Conservation (phyloP, 345 rosid genomes). For the Populus simonii region DNA sequence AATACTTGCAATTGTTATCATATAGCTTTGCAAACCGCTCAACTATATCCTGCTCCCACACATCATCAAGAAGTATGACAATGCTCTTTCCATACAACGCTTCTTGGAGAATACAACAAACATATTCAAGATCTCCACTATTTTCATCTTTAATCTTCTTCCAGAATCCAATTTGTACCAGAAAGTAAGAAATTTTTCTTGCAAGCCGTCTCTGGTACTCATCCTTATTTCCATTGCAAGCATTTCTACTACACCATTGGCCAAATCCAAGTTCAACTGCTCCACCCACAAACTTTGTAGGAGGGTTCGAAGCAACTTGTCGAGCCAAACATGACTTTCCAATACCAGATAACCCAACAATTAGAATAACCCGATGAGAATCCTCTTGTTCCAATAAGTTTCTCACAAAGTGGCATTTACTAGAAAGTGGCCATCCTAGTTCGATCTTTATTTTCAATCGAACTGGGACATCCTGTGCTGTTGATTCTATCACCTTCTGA, state of each 20-base stretch:
- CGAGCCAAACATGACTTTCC: background rate
- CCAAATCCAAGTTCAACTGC: background rate
- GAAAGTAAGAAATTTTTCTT: background rate
- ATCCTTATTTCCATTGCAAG: background rate
- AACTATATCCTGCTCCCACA: background rate
- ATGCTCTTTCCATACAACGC: background rate
- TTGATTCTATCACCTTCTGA: background rate
- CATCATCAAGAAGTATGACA: background rate
- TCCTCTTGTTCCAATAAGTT: background rate
- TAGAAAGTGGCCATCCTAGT: background rate
- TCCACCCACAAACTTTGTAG: background rate
- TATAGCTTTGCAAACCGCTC: background rate
- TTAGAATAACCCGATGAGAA: background rate
- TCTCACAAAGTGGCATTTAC: background rate
- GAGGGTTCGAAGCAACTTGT: background rate
- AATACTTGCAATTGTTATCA: background rate
- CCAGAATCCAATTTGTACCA: background rate
- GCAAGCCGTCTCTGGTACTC: background rate
- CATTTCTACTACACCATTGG: background rate
- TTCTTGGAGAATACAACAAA: background rate
- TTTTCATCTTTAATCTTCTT: background rate
- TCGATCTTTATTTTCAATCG: background rate
- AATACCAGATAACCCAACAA: background rate
- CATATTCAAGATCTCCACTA: background rate
- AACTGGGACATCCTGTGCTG: background rate